A percentile compares a stretch with the other conserved stretches of the same genome.
Evolutionary conservation across 2,329 filamentous ascomycete genomes (phyloP).

Genomic region (Verticillium nubilum): DNA sequence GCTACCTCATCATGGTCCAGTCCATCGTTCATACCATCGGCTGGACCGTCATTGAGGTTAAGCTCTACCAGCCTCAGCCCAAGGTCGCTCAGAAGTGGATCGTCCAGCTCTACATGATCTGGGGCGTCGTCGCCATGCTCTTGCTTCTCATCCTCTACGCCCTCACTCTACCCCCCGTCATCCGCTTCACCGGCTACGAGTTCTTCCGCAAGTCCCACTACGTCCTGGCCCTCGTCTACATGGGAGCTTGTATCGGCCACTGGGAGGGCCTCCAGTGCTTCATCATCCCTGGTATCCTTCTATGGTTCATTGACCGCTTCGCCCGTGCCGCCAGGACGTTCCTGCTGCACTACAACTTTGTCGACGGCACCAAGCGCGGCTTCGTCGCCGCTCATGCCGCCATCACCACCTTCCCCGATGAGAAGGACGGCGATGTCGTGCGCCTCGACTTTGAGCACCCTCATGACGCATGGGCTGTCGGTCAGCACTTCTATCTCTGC

Average conservation of each 20-base stretch:
- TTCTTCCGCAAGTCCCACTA: conserved; percentile 73
- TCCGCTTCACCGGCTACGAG: conserved; percentile 67
- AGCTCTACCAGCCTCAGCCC: conserved; percentile 69
- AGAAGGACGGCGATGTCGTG: conserved; percentile 55
- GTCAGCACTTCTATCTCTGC: conserved; percentile 68
- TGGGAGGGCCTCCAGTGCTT: conserved; percentile 65
- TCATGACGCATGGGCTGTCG: conserved; percentile 57
- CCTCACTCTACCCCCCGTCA: conserved; percentile 50
- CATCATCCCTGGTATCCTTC: conserved; percentile 58
- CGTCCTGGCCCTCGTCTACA: conserved; percentile 66
- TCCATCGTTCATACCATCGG: conserved; percentile 63
- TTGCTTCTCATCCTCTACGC: conserved; percentile 57
- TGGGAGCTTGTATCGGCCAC: conserved; percentile 71
- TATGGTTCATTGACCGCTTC: conserved; percentile 61
- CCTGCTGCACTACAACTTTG: conserved; percentile 55
- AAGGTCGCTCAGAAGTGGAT: conserved; percentile 51
- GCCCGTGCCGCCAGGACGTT: conserved; percentile 52
- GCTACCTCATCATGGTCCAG: conserved; percentile 67
- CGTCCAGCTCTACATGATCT: conserved; percentile 62
- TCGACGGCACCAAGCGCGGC: conserved; percentile 36
- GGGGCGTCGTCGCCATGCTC: conserved; percentile 64
- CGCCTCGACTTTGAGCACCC: conserved; percentile 60
- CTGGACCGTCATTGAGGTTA: conserved; percentile 63
- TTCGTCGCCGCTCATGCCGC: conserved; percentile 49
- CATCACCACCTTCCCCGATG: conserved; percentile 48